Evolutionary conservation across 2,329 filamentous ascomycete species (phyloP).

Genomic region (Allantophomopsis cytisporea): DNA sequence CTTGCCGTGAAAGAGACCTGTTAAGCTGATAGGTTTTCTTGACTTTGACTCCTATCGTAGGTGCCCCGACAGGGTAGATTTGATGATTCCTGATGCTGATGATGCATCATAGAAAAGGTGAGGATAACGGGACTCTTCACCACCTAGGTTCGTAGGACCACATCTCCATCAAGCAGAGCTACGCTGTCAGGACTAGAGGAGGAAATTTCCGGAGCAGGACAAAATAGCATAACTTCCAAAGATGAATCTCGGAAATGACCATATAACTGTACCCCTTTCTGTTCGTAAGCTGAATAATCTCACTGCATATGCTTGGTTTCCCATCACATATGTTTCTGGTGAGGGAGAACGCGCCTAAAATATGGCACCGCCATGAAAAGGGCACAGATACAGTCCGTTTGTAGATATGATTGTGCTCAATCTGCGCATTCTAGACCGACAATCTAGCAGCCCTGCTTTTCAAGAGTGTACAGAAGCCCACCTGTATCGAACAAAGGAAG

Average conservation of each 20-base stretch:
- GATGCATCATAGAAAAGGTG: slow-evolving; percentile 18
- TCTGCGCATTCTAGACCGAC: slow-evolving; percentile 5
- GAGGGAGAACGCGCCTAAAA: slow-evolving; percentile 39
- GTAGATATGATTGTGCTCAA: slow-evolving; percentile 19
- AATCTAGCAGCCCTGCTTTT: slow-evolving; percentile 5
- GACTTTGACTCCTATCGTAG: slow-evolving; percentile 14
- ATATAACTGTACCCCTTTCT: slow-evolving; percentile 16
- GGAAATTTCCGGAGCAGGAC: slow-evolving; percentile 14
- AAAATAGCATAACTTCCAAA: slow-evolving; percentile 13
- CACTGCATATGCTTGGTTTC: slow-evolving; percentile 28
- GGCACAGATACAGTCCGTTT: slow-evolving; percentile 15
- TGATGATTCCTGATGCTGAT: slow-evolving; percentile 18
- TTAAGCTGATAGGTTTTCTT: slow-evolving; percentile 25
- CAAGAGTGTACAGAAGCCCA: slow-evolving; percentile 14
- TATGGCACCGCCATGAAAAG: slow-evolving; percentile 12
- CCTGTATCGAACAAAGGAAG: slow-evolving; percentile 10
- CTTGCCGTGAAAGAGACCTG: slow-evolving; percentile 36
- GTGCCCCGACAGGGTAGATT: slow-evolving; percentile 29
- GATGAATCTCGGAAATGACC: slow-evolving; percentile 8
- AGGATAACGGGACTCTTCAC: slow-evolving; percentile 33
- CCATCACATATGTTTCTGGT: slow-evolving; percentile 24
- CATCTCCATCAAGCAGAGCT: slow-evolving; percentile 9
- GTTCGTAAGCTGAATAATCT: slow-evolving; percentile 31
- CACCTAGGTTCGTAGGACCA: slow-evolving; percentile 9
- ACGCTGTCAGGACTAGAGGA: slow-evolving; percentile 5